Conservation (phyloP, 768 basidiomycete genomes). For the Phylloporus sp. region DNA sequence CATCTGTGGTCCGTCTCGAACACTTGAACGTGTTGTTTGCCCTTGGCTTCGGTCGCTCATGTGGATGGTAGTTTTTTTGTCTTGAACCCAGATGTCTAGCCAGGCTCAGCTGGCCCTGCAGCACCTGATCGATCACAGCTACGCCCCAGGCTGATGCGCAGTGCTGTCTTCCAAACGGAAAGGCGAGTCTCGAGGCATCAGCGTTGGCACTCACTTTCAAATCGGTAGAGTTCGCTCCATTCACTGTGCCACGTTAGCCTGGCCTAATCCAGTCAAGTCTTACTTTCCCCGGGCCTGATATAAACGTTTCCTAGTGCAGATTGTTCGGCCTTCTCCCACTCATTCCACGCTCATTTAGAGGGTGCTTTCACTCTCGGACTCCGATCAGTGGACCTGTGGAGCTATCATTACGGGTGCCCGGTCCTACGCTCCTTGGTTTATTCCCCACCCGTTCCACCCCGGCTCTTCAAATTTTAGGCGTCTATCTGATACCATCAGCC, state of each 20-base stretch:
- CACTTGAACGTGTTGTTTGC: constrained; percentile 4
- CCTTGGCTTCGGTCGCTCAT: not conserved
- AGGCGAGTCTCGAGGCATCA: constrained; percentile 25
- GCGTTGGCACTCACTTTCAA: constrained; percentile 12
- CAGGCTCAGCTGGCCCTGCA: constrained; percentile 8
- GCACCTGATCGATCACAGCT: constrained; percentile 13
- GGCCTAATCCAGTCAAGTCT: constrained; percentile 2
- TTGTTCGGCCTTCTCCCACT: constrained; percentile 6
- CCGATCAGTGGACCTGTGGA: not conserved
- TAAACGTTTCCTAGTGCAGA: not conserved
- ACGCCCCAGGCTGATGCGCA: constrained; percentile 1
- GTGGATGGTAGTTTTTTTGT: not conserved
- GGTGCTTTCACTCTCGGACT: not conserved
- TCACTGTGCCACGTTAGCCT: constrained; percentile 9
- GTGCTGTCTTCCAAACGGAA: constrained; percentile 15
- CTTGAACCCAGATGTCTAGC: not conserved
- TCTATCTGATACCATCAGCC: constrained; percentile 16
- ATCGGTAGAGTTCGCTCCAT: constrained; percentile 11
- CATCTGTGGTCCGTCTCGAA: constrained; percentile 4
- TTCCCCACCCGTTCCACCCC: not conserved
- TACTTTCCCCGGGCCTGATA: constrained; percentile 15
- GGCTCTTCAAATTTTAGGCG: not conserved
- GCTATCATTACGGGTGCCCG: not conserved
- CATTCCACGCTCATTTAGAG: constrained; percentile 4
- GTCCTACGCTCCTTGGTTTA: not conserved